A percentile compares a stretch with the other conserved stretches of the same genome.
phyloP scores from a whole-genome alignment of 2,329 filamentous ascomycete species.

The Talaromyces islandicus region DNA sequence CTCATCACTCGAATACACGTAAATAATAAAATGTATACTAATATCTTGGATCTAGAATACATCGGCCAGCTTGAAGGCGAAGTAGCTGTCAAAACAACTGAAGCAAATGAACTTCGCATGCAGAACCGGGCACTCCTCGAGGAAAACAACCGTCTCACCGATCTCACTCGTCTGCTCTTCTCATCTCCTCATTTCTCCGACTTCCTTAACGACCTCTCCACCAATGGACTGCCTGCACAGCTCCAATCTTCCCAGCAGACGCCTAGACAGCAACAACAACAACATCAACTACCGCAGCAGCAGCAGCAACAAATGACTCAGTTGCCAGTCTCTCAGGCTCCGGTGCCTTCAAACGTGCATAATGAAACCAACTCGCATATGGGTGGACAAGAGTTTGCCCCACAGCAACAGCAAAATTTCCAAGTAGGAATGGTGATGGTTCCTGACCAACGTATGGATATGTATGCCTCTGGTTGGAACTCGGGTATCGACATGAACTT shows the following conservation, averaged over 20 bases:
- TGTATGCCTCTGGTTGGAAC: conserved; percentile 43
- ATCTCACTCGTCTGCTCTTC: conserved; percentile 74
- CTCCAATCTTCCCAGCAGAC: conserved; percentile 28
- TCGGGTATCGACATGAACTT: conserved; percentile 41
- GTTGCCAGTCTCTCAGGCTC: conserved; percentile 31
- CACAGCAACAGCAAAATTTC: conserved; percentile 51
- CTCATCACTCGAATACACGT: neutral
- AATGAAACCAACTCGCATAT: conserved; percentile 63
- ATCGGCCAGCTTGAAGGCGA: conserved; percentile 90
- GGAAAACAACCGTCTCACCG: conserved; percentile 75
- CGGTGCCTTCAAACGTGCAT: conserved; percentile 46
- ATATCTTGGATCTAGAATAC: conserved; percentile 66
- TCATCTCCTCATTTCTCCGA: conserved; percentile 75
- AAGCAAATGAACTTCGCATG: conserved; percentile 71
- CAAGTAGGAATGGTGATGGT: conserved; percentile 74
- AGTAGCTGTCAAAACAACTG: conserved; percentile 74
- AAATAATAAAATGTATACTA: conserved; percentile 35
- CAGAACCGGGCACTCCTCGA: conserved; percentile 78
- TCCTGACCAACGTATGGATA: conserved; percentile 67
- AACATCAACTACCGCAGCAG: conserved; percentile 23
- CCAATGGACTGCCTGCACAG: conserved; percentile 46
- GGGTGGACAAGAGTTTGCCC: conserved; percentile 47
- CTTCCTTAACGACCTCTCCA: conserved; percentile 67
- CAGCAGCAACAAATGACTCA: conserved; percentile 26
- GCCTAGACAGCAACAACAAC: conserved; percentile 29